A percentile compares a stretch with the other conserved stretches of the same genome.
Conservation (phyloP, 192 early-diverging fungal species). For the Physocladia obscura region DNA sequence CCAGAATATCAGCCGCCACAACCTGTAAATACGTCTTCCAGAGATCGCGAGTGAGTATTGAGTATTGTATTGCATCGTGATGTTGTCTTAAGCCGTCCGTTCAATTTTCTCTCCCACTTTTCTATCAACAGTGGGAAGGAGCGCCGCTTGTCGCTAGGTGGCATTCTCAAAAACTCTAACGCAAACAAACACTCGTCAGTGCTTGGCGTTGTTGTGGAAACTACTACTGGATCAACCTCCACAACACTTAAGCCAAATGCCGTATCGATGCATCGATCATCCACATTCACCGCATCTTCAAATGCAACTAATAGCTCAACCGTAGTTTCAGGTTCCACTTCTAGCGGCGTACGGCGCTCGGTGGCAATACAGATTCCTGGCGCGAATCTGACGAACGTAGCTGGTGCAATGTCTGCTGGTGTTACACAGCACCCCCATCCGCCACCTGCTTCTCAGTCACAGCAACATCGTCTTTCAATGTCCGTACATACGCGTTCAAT, state of each 20-base stretch:
- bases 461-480: not conserved
- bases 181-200: not conserved
- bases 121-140: no score
- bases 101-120: no score
- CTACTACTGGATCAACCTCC: constrained; percentile 76
- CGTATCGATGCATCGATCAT: constrained; percentile 87
- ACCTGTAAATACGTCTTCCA: no score
- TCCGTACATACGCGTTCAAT: constrained; percentile 7
- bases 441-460: not conserved
- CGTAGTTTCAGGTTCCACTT: constrained; percentile 77
- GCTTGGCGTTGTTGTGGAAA: no score
- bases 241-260: constrained; percentile 83
- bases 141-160: no score
- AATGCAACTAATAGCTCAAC: constrained; percentile 72
- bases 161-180: not conserved
- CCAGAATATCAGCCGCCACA: no score
- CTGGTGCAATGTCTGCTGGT: not conserved
- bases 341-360: constrained; percentile 52
- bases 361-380: not conserved
- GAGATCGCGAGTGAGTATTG: not conserved
- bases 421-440: not conserved
- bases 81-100: not conserved
- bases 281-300: constrained; percentile 90
- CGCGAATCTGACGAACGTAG: not conserved
- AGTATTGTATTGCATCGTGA: not conserved